phyloP scores from a whole-genome alignment of 1,139 yeast genomes.

The Petasospora rhodanensis region DNA sequence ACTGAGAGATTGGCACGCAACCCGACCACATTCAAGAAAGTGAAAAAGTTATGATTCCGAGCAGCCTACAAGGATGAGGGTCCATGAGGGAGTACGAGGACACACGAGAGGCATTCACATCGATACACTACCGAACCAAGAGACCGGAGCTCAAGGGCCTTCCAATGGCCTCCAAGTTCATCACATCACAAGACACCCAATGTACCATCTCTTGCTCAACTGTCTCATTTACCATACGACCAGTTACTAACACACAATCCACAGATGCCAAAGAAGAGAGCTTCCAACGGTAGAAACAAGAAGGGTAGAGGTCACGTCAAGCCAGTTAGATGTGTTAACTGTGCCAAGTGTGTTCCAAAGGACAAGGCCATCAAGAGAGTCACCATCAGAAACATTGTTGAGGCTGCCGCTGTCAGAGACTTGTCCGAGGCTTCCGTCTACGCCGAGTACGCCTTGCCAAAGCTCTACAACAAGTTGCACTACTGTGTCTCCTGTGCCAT shows the following conservation, averaged over 20 bases:
- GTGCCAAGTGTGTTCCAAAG: constrained; percentile 99
- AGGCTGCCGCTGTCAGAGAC: constrained; percentile 99
- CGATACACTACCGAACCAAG: too few species aligned
- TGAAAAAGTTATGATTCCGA: too few species aligned
- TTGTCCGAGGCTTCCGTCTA: constrained; percentile 99
- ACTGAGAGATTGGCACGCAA: too few species aligned
- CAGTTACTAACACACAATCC: constrained; percentile 9
- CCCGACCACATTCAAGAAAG: too few species aligned
- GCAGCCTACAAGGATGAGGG: too few species aligned
- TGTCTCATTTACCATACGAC: too few species aligned
- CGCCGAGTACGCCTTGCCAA: constrained; percentile 99
- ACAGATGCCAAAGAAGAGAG: constrained; percentile 99
- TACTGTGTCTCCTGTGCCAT: constrained; percentile 99
- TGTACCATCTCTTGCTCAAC: too few species aligned
- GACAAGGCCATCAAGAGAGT: constrained; percentile 99
- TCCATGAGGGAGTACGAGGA: too few species aligned
- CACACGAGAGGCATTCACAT: too few species aligned
- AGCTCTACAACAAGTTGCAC: constrained; percentile 99
- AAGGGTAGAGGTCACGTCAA: constrained; percentile 99
- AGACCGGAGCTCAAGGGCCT: too few species aligned
- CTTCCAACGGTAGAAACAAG: constrained; percentile 99
- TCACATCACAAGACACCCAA: too few species aligned
- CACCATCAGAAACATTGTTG: constrained; percentile 99
- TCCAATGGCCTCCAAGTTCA: too few species aligned
- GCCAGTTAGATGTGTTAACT: constrained; percentile 99